Evolutionary conservation across 2,329 filamentous ascomycete genomes (phyloP).

Genomic region (Tolypocladium amazonense): DNA sequence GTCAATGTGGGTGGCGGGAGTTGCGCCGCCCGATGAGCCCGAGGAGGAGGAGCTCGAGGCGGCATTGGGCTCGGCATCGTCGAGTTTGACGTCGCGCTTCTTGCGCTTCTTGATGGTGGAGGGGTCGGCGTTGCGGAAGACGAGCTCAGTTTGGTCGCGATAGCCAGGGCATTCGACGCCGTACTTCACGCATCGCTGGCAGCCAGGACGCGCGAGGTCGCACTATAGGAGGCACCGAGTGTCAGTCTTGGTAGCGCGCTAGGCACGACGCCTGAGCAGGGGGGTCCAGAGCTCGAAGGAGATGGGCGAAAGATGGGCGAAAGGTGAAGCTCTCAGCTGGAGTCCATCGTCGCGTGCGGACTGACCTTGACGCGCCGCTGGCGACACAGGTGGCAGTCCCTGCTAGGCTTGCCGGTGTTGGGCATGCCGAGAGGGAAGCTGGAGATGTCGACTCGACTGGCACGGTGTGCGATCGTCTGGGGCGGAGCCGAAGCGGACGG

Average conservation of each 20-base stretch:
- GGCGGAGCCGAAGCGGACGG: neutral
- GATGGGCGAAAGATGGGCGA: neutral
- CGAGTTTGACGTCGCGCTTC: conserved; percentile 11
- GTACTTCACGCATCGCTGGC: conserved; percentile 29
- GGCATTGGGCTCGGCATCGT: neutral
- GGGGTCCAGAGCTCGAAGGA: neutral
- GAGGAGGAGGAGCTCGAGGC: conserved; percentile 4
- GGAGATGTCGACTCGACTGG: neutral
- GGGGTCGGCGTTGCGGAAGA: conserved; percentile 25
- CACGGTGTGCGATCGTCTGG: neutral
- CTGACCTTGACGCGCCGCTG: conserved; percentile 28
- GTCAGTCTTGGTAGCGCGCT: neutral
- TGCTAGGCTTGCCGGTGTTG: conserved; percentile 29
- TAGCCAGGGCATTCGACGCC: conserved; percentile 28
- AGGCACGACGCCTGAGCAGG: neutral
- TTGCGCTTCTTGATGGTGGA: conserved; percentile 18
- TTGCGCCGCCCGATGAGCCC: neutral
- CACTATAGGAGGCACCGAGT: conserved; percentile 16
- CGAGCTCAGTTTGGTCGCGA: conserved; percentile 25
- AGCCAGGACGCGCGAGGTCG: conserved; percentile 26
- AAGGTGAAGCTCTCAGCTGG: neutral
- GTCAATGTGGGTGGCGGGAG: neutral
- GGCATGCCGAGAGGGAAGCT: conserved; percentile 18
- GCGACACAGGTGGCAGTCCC: conserved; percentile 30
- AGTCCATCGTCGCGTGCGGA: neutral